Base-by-base conservation (phyloP, 768 basidiomycete genomes). In the Nidularia sp. region DNA sequence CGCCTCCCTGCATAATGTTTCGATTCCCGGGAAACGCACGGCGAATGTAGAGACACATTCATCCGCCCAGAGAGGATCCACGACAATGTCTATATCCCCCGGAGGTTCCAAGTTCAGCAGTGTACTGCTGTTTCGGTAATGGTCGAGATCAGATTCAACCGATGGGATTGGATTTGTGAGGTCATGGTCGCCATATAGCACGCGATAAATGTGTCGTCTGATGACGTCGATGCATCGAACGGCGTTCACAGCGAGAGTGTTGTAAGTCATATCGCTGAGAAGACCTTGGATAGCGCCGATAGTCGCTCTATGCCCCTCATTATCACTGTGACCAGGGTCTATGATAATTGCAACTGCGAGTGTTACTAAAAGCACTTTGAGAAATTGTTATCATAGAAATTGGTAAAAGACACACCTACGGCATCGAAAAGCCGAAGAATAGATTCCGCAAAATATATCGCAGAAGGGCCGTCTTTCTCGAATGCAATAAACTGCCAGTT, bases 361-460 rank as follows among this genome's bases (percentile, higher is more conserved):
- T 45, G 44, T 10, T 9, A 45, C 44, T 45, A 45, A n/a, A n/a
- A n/a, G 18, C 7, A 6, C 18, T 7, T 8, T 8, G 44, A 6
- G 44, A 22, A 45, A n/a, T n/a, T n/a, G n/a, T 45, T 6, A 45
- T 6, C 7, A 45, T 9, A 45, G 44, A 9, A 9, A 7, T 45
- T 45, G 45, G 18, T 45, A 45, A 10, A 45, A 3, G 15, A 53
- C 53, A 47, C 25, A 53, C 56, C 45, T 35, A 50, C 48, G 31
- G 46, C 43, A 41, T 57, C 56, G 48, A 55, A 55, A 34, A 57
- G 35, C 36, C 54, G 47, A 4, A 42, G 42, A 5, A 44, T 48
- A 35, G 33, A 35, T 33, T 55, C 56, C 18, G 53, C 33, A 53
- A 53, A 57, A n/a, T 47, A 35, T 7, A 57, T 25, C 47, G 50